phyloP scores from a whole-genome alignment of 345 rosid genomes.

The Citropsis articulata region DNA sequence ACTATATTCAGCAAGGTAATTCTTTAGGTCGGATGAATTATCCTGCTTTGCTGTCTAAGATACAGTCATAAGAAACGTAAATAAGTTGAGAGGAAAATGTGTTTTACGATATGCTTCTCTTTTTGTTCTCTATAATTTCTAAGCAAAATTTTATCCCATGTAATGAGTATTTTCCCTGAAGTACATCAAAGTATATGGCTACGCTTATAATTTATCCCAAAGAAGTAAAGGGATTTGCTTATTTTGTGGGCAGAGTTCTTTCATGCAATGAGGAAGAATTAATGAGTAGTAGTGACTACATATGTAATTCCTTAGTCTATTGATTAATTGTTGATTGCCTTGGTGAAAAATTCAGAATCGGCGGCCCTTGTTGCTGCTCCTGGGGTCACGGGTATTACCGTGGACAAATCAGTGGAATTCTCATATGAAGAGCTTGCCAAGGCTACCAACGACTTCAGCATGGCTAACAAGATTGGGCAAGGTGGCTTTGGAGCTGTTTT shows the following conservation, averaged over 20 bases:
- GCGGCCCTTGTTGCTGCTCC: slow-evolving; percentile 13
- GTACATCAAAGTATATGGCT: too few species aligned
- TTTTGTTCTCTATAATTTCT: too few species aligned
- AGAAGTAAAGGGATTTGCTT: neutral
- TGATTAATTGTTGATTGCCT: neutral
- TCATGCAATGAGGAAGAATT: neutral
- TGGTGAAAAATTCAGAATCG: slow-evolving; percentile 24
- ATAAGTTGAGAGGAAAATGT: neutral
- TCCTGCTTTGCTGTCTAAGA: too few species aligned
- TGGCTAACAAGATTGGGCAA: slow-evolving; percentile 80
- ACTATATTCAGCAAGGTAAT: slow-evolving; percentile 24
- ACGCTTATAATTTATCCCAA: neutral
- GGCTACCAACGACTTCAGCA: slow-evolving; percentile 74
- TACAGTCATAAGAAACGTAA: neutral
- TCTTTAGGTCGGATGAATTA: neutral
- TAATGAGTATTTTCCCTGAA: too few species aligned
- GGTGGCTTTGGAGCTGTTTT: slow-evolving; percentile 94
- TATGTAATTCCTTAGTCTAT: neutral
- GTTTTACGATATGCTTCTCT: neutral
- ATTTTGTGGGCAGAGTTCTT: neutral
- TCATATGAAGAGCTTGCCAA: slow-evolving; percentile 84
- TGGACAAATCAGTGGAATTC: slow-evolving; percentile 86
- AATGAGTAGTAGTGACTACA: neutral
- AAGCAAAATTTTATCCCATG: too few species aligned
- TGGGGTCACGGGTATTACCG: slow-evolving; percentile 53